These are phyloP conservation scores for Poa annua DNA, from an alignment of 176 grass and related monocot genomes.

Conservation along the genomic window DNA sequence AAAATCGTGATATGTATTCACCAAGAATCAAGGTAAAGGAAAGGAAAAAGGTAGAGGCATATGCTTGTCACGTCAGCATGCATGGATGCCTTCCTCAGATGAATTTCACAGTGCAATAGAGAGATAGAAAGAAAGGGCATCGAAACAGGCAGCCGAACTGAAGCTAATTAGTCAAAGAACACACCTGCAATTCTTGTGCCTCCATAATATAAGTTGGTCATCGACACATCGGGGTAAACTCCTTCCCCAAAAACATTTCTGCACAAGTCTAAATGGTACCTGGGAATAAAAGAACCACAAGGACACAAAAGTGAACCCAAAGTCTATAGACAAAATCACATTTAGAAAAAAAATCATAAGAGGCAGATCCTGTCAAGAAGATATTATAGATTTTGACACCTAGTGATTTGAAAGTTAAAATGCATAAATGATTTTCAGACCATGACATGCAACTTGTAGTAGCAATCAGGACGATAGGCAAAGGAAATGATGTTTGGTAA, in stretches of 20 bases:
- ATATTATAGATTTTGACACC: constrained; percentile 18
- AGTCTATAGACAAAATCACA: constrained; percentile 11
- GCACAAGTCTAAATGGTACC: constrained; percentile 97
- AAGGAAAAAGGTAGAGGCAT: constrained; percentile 13
- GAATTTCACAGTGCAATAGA: background rate
- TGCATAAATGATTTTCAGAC: constrained; percentile 17
- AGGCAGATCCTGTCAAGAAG: background rate
- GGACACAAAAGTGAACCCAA: background rate
- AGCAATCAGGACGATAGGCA: background rate
- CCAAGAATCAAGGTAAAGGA: constrained; percentile 28
- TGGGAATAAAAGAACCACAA: constrained; percentile 46
- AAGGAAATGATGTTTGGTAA: constrained; percentile 23
- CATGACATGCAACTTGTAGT: background rate
- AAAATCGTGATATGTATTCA: constrained; percentile 16
- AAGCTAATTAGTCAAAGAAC: constrained; percentile 16
- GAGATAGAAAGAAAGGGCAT: background rate
- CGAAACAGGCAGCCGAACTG: background rate
- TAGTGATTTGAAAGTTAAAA: background rate
- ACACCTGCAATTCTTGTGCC: constrained; percentile 86
- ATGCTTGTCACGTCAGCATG: background rate
- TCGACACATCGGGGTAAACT: constrained; percentile 87
- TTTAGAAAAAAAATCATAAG: background rate
- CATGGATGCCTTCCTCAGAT: background rate
- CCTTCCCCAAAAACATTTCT: constrained; percentile 91
- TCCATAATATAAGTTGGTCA: constrained; percentile 96